A percentile compares a stretch with the other conserved stretches of the same genome.
Conservation (phyloP, 805 yeast genomes). For the Ogataea pignaliae region DNA sequence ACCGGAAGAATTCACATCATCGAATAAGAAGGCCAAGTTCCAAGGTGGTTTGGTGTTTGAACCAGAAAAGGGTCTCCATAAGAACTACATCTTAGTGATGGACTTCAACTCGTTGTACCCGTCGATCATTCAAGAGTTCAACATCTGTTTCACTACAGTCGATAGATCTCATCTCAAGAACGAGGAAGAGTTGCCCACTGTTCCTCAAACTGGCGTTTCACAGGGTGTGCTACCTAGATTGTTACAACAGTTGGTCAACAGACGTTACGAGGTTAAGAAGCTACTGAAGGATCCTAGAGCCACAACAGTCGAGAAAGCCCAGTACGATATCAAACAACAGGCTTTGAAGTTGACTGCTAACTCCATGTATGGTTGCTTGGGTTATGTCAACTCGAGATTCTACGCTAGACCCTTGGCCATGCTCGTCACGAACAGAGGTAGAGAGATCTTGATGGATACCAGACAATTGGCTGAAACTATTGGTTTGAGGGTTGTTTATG, state of each 20-base stretch:
- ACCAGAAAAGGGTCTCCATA: slow-evolving; percentile 92
- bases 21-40: slow-evolving; percentile 33
- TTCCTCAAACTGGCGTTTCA: slow-evolving; percentile 53
- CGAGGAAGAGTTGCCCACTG: slow-evolving; percentile 60
- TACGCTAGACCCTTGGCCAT: slow-evolving; percentile 95
- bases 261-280: slow-evolving; percentile 91
- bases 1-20: slow-evolving; percentile 42
- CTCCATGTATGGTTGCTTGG: slow-evolving; percentile 99
- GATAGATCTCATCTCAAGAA: slow-evolving; percentile 47
- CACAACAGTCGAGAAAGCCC: slow-evolving; percentile 61
- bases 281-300: slow-evolving; percentile 72
- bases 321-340: slow-evolving; percentile 92
- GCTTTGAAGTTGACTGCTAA: slow-evolving; percentile 96
- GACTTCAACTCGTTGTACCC: slow-evolving; percentile 98
- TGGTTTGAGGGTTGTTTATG: slow-evolving; percentile 84
- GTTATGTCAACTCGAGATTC: slow-evolving; percentile 85
- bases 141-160: slow-evolving; percentile 95
- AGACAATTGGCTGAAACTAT: slow-evolving; percentile 86
- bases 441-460: slow-evolving; percentile 92
- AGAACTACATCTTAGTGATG: slow-evolving; percentile 87
- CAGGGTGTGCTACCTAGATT: slow-evolving; percentile 87
- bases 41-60: slow-evolving; percentile 78
- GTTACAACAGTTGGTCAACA: slow-evolving; percentile 74
- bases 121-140: slow-evolving; percentile 93
- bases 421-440: slow-evolving; percentile 91